Evolutionary conservation across 2,329 filamentous ascomycete species (phyloP).

Genomic region (Diaporthe citriasiana): DNA sequence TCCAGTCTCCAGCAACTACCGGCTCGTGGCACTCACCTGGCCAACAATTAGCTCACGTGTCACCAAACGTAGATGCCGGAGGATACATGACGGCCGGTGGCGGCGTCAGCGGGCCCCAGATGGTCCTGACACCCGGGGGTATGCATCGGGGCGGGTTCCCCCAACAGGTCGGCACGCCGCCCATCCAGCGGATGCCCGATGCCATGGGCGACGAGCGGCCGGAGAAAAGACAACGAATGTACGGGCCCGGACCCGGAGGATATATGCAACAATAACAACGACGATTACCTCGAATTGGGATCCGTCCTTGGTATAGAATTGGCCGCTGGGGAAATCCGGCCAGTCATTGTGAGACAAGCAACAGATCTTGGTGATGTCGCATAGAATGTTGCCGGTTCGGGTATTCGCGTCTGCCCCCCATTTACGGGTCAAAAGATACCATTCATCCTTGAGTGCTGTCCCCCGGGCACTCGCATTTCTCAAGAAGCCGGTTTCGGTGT

Average conservation of each 20-base stretch:
- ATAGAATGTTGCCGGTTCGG: constrained; percentile 27
- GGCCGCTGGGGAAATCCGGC: constrained; percentile 31
- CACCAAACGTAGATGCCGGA: constrained; percentile 59
- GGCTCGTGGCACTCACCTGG: constrained; percentile 66
- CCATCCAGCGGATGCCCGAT: constrained; percentile 52
- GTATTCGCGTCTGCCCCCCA: constrained; percentile 16
- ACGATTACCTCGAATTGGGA: constrained; percentile 11
- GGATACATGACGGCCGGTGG: constrained; percentile 54
- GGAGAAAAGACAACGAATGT: constrained; percentile 68
- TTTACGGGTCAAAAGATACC: constrained; percentile 21
- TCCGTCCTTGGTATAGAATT: constrained; percentile 1
- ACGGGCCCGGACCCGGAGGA: constrained; percentile 56
- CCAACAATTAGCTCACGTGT: constrained; percentile 63
- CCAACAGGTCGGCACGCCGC: constrained; percentile 47
- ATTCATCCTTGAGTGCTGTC: constrained; percentile 16
- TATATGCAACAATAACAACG: constrained; percentile 55
- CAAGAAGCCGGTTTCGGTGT: constrained; percentile 15
- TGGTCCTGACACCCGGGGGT: constrained; percentile 56
- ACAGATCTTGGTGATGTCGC: constrained; percentile 14
- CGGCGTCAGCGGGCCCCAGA: constrained; percentile 60
- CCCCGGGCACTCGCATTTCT: constrained; percentile 1
- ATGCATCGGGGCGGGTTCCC: constrained; percentile 53
- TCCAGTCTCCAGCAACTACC: constrained; percentile 65
- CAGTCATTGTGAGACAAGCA: constrained; percentile 14
- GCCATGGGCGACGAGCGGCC: constrained; percentile 57